Evolutionary conservation across 768 basidiomycete genomes (phyloP).

Genomic region (Rhizopogon vinicolor): DNA sequence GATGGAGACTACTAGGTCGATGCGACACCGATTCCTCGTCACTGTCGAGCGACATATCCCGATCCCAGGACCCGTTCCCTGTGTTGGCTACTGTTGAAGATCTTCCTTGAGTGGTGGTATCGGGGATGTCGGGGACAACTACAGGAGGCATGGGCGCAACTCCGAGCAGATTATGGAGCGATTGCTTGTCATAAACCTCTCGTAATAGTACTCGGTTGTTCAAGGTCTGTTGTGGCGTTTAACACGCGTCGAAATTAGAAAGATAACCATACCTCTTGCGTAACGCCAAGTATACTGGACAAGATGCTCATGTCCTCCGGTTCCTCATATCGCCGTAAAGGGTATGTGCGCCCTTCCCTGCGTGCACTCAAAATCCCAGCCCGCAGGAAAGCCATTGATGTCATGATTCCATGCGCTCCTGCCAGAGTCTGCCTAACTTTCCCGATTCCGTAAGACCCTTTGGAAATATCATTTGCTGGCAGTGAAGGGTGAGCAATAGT

Average conservation of each 20-base stretch:
- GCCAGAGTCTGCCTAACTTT: constrained; percentile 81
- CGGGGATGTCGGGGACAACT: constrained; percentile 16
- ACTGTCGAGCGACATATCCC: constrained; percentile 27
- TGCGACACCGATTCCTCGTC: constrained; percentile 12
- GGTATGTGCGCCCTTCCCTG: constrained; percentile 43
- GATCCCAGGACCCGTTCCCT: neutral
- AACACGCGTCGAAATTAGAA: neutral
- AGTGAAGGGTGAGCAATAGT: neutral
- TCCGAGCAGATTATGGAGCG: constrained; percentile 57
- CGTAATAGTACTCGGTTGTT: constrained; percentile 67
- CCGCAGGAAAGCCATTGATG: constrained; percentile 63
- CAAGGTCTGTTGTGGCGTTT: constrained; percentile 47
- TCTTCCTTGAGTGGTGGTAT: constrained; percentile 1
- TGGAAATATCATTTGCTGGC: constrained; percentile 89
- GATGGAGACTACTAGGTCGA: constrained; percentile 7
- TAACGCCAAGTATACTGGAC: constrained; percentile 74
- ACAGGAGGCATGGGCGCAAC: constrained; percentile 22
- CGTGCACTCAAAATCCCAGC: constrained; percentile 60
- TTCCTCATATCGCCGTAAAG: constrained; percentile 39
- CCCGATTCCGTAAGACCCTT: constrained; percentile 78
- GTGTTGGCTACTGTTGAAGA: neutral
- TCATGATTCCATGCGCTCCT: constrained; percentile 76
- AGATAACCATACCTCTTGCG: constrained; percentile 58
- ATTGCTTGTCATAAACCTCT: constrained; percentile 58
- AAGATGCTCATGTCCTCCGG: constrained; percentile 75